Evolutionary conservation across 371 early-diverging fungal genomes (phyloP).

Genomic region (Actinomortierella wolfii): DNA sequence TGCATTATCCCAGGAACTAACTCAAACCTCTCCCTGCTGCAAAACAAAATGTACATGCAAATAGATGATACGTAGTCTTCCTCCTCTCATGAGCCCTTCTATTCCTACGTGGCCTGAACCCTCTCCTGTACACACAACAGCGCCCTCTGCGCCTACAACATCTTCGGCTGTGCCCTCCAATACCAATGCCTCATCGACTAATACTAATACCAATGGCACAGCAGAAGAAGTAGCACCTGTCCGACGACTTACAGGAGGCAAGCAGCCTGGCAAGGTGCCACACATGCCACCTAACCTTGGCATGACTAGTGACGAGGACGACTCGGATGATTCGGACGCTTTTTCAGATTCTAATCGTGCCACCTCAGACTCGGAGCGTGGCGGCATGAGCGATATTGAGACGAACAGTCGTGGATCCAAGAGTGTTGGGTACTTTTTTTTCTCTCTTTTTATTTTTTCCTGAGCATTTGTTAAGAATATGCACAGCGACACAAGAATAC

Average conservation of each 20-base stretch:
- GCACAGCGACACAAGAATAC: too few species aligned
- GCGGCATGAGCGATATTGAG: conserved; percentile 19
- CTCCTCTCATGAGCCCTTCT: conserved; percentile 30
- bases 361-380: conserved; percentile 25
- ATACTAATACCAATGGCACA: neutral
- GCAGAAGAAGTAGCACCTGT: too few species aligned
- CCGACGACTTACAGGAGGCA: conserved; percentile 24
- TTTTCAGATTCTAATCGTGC: neutral
- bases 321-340: conserved; percentile 10
- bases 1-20: neutral
- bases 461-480: too few species aligned
- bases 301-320: conserved; percentile 28
- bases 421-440: conserved; percentile 23
- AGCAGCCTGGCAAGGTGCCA: conserved; percentile 42
- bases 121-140: neutral
- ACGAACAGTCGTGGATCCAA: conserved; percentile 13
- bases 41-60: too few species aligned
- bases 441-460: too few species aligned
- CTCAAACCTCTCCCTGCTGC: neutral
- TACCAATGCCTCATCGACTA: neutral
- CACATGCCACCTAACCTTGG: conserved; percentile 11
- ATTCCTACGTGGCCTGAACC: conserved; percentile 37
- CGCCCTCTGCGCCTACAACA: neutral
- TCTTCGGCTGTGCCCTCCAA: conserved; percentile 1
- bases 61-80: conserved; percentile 29